Base-by-base conservation (phyloP, 2,329 filamentous ascomycete species). In the Sarocladium kiliense region DNA sequence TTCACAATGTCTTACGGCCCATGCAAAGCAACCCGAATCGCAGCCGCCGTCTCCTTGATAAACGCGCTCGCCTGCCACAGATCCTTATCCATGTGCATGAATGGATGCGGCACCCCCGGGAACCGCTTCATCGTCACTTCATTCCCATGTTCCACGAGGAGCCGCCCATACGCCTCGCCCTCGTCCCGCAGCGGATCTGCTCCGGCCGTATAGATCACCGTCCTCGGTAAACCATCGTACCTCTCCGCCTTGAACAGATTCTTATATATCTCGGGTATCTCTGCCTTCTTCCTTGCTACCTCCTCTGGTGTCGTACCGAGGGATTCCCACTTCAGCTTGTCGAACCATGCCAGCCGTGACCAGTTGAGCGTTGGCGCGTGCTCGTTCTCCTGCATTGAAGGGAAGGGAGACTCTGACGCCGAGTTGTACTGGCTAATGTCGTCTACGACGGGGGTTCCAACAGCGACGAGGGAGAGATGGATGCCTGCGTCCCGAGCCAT, bases 111-210 rank as follows among this genome's bases (percentile, higher is more conserved):
- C 32, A 75, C 71, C 0, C 75, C 75, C 1, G 64, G 58, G 57
- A 77, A 78, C 16, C 75, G 63, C 62, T 72, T 74, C 56, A 73
- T 58, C 2, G 70, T 71, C 27, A 78, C 74, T 59, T 74, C 69
- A 56, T 72, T 73, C 2, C 76, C 76, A 18, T 66, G 64, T 56
- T 72, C 67, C 7, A 74, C 62, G 55, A 78, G 58, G 58, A 70
- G 67, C 58, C 63, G 61, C 0, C 67, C 75, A 57, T 78, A 78
- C 0, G 70, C 70, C 63, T 78, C 75, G 2, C 74, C 76, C 59
- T 78, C 76, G 59, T 78, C 76, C 3, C 76, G 66, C 54, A 78
- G 59, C 3, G 74, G 73, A 58, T 77, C 75, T 32, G 70, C 71
- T 0, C 69, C 69, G 1, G 73, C 73, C 6, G 73, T 47, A 23